Percentiles rank a stretch among this genome's conserved stretches.
Conservation (phyloP, 495 filamentous ascomycete species). For the Daldinia bambusicola region DNA sequence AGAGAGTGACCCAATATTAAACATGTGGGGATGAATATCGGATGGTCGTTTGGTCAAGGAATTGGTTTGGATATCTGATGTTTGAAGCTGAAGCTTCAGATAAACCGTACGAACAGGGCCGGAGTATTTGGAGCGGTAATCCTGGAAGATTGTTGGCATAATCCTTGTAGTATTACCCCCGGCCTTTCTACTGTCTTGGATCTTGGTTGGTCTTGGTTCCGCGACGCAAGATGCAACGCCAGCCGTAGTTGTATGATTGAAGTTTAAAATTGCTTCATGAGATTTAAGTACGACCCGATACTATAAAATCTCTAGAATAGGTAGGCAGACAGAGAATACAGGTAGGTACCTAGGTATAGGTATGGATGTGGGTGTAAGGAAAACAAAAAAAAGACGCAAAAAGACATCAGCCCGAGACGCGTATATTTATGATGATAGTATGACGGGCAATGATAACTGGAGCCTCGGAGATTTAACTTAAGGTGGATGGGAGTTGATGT, state of each 20-base stretch:
- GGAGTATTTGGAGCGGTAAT: conserved; percentile 39
- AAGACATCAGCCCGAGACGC: not conserved
- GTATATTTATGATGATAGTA: not conserved
- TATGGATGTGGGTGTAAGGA: not conserved
- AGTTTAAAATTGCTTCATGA: conserved; percentile 19
- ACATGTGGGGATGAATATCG: conserved; percentile 27
- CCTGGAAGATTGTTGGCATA: conserved; percentile 18
- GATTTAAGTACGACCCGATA: not conserved
- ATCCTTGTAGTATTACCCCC: conserved; percentile 25
- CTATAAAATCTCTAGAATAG: not conserved
- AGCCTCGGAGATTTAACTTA: not conserved
- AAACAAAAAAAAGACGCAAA: not conserved
- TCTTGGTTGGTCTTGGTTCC: conserved; percentile 30
- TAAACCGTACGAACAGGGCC: conserved; percentile 36
- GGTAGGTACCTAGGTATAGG: not conserved
- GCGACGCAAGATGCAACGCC: conserved; percentile 25
- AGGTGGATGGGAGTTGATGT: not conserved
- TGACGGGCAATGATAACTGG: not conserved
- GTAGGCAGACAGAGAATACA: no score
- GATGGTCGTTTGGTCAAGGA: conserved; percentile 20
- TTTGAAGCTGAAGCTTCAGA: conserved; percentile 8
- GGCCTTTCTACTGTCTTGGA: not conserved
- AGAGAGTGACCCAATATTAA: conserved; percentile 12
- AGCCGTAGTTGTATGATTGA: conserved; percentile 24
- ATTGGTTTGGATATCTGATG: conserved; percentile 21